Base-by-base conservation (phyloP, 2,329 filamentous ascomycete species). In the Cercospora zeae-maydis region DNA sequence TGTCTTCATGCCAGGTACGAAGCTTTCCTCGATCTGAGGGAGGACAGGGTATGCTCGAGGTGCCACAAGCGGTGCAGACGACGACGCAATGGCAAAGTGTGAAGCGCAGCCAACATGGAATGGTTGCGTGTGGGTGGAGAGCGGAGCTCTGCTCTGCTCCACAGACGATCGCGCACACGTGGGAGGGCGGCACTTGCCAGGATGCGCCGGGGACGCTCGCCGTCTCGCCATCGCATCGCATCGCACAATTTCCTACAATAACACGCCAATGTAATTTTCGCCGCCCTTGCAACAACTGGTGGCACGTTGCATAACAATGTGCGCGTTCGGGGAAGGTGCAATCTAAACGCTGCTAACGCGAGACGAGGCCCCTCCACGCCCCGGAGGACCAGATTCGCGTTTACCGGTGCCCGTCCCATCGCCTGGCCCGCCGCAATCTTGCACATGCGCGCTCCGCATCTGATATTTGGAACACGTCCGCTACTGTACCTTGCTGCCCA, bases 1-100 rank as follows among this genome's bases (percentile, higher is more conserved):
- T 58, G 56, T 58, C 37, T 58, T 57, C 54, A 58, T 58, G 56
- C 56, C 39, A 58, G 56, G 56, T 47, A 58, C 56, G 56, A 33
- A 31, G 30, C 27, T 47, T 39, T n/a, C 16, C 37, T 58, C 56
- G 56, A 58, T 58, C 56, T 33, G 56, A 34, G 56, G 37, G 39
- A 58, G 37, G 56, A 49, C 56, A 58, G 31, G 52, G 34, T n/a
- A 52, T 16, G 13, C 47, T 52, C 47, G 47, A 52, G 47, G 47
- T 52, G 47, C 24, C 47, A 52, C 47, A 52, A 9, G 47, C 47
- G 30, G 30, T 52, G 47, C 47, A 52, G 24, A 30, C 47, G 11
- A 45, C 16, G 51, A 34, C 16, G 24, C 51, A 34, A 27, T 27
- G 24, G 24, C 24, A 27, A n/a, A n/a, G n/a, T n/a, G n/a, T n/a